Conservation (phyloP, 2,329 filamentous ascomycete species). For the Tolypocladium album region DNA sequence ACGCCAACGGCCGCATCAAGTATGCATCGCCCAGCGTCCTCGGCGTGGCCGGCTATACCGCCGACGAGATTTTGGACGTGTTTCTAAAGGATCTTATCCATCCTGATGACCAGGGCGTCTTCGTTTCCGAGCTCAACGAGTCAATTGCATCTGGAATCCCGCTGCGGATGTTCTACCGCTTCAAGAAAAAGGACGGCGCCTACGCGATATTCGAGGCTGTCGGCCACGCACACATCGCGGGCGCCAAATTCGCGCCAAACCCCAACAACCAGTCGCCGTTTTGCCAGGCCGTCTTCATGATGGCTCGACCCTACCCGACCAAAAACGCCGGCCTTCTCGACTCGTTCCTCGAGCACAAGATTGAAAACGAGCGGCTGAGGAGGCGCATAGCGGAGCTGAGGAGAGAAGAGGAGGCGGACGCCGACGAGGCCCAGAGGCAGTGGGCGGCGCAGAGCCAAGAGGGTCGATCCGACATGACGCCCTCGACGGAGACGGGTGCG, state of each 20-base stretch:
- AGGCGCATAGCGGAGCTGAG: slow-evolving; percentile 79
- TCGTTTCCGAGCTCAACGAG: slow-evolving; percentile 81
- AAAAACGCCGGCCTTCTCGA: slow-evolving; percentile 79
- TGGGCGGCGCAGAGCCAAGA: slow-evolving; percentile 50
- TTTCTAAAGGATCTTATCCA: slow-evolving; percentile 79
- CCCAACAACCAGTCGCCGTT: slow-evolving; percentile 55
- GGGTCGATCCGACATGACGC: slow-evolving; percentile 40
- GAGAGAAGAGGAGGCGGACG: slow-evolving; percentile 74
- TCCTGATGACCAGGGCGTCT: slow-evolving; percentile 71
- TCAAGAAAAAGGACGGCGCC: slow-evolving; percentile 61
- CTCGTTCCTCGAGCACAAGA: slow-evolving; percentile 92
- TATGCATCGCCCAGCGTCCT: slow-evolving; percentile 77
- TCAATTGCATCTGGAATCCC: slow-evolving; percentile 72
- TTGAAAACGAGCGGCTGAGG: slow-evolving; percentile 81
- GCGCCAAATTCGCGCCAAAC: slow-evolving; percentile 52
- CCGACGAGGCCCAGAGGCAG: slow-evolving; percentile 52
- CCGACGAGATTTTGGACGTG: slow-evolving; percentile 59
- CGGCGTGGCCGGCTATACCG: slow-evolving; percentile 62
- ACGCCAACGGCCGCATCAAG: slow-evolving; percentile 70
- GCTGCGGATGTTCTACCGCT: slow-evolving; percentile 77
- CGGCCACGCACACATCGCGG: slow-evolving; percentile 80
- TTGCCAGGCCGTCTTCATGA: slow-evolving; percentile 88
- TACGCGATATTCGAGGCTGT: slow-evolving; percentile 84
- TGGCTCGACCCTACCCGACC: slow-evolving; percentile 81
- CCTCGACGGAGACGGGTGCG: slow-evolving; percentile 32